Percentiles rank a stretch among this genome's conserved stretches.
Evolutionary conservation across 148 eudicot species (phyloP).

Genomic region (Fallopia convolvulus): DNA sequence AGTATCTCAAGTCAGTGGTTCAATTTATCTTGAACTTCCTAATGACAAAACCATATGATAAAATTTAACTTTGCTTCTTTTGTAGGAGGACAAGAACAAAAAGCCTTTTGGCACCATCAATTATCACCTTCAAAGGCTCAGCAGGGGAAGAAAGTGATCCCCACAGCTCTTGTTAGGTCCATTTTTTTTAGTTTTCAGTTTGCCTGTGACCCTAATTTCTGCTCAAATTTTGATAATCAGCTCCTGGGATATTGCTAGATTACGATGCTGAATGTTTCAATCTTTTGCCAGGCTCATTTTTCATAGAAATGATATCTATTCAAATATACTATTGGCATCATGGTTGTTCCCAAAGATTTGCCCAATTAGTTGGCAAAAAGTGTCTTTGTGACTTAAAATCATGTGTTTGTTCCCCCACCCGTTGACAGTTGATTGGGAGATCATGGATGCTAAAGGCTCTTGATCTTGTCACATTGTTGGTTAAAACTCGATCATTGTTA

Average conservation of each 20-base stretch:
- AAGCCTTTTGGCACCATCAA: conserved; percentile 17
- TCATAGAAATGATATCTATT: not conserved
- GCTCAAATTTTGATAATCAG: not conserved
- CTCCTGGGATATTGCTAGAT: not conserved
- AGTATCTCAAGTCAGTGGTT: not conserved
- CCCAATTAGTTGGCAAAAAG: no score
- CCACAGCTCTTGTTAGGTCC: not conserved
- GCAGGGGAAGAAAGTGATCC: conserved; percentile 12
- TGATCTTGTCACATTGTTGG: not conserved
- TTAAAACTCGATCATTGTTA: not conserved
- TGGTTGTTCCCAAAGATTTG: not conserved
- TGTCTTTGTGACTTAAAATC: no score
- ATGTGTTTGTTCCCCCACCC: no score
- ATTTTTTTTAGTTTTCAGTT: not conserved
- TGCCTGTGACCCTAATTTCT: not conserved
- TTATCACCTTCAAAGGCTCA: conserved; percentile 14
- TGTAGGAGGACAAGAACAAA: conserved; percentile 10
- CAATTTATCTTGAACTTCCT: not conserved
- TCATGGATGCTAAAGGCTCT: not conserved
- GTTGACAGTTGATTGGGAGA: not conserved
- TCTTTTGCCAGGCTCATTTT: not conserved
- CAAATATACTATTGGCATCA: not conserved
- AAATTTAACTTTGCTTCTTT: not conserved
- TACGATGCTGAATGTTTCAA: not conserved
- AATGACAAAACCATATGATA: not conserved